A percentile compares a stretch with the other conserved stretches of the same genome.
Conservation (phyloP, 805 yeast species). For the Jamesozyma piceae region DNA sequence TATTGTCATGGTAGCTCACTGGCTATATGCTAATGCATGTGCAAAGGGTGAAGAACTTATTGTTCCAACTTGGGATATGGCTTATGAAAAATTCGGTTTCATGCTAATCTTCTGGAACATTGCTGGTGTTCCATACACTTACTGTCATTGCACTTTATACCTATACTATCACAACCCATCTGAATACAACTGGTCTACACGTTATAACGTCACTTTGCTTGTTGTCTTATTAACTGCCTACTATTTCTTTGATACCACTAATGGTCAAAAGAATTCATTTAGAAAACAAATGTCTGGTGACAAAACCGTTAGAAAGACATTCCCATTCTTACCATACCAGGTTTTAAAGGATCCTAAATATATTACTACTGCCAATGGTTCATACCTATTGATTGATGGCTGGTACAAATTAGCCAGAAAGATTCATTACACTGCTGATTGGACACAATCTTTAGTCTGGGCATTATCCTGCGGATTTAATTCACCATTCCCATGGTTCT, state of each 20-base stretch:
- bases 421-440: conserved; percentile 91
- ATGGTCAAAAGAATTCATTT: conserved; percentile 91
- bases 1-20: conserved; percentile 72
- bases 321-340: conserved; percentile 87
- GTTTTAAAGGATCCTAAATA: conserved; percentile 75
- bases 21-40: conserved; percentile 93
- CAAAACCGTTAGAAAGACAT: conserved; percentile 63
- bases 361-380: conserved; percentile 77
- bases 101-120: conserved; percentile 98
- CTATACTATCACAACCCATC: conserved; percentile 74
- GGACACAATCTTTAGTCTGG: conserved; percentile 82
- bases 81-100: conserved; percentile 97
- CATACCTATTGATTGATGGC: conserved; percentile 79
- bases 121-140: conserved; percentile 97
- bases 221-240: conserved; percentile 57
- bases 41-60: conserved; percentile 96
- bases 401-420: conserved; percentile 93
- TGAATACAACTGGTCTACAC: conserved; percentile 66
- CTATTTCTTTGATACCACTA: conserved; percentile 89
- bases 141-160: conserved; percentile 86
- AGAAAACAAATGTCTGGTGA: conserved; percentile 80
- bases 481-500: conserved; percentile 92
- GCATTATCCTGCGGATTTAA: conserved; percentile 80
- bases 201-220: conserved; percentile 50
- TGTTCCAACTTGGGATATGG: conserved; percentile 99